phyloP scores from a whole-genome alignment of 108 stramenopile genomes.

The Cyclotella choctawhatcheeana region DNA sequence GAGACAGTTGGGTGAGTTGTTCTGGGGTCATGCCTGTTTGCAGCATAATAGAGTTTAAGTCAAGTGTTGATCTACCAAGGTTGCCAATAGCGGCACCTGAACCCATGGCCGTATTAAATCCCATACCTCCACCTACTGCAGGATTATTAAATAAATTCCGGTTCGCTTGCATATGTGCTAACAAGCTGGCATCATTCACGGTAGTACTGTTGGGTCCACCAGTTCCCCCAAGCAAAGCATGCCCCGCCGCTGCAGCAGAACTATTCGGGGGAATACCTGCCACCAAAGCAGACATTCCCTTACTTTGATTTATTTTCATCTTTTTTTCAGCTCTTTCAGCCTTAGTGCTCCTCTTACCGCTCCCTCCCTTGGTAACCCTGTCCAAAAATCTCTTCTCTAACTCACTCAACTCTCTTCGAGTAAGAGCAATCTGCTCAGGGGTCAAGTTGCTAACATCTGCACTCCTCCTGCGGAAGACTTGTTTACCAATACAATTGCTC shows the following conservation, averaged over 20 bases:
- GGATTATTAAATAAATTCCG: too few species aligned
- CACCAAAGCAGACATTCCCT: neutral
- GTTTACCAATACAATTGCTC: constrained; percentile 96
- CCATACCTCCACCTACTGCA: too few species aligned
- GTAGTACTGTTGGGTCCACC: constrained; percentile 40
- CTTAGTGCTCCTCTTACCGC: neutral
- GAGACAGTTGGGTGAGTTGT: constrained; percentile 69
- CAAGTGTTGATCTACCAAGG: constrained; percentile 4
- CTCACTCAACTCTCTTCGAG: constrained; percentile 84
- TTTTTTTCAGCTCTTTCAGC: constrained; percentile 6
- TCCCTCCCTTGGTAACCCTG: constrained; percentile 70
- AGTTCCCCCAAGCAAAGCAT: neutral
- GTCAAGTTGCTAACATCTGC: constrained; percentile 93
- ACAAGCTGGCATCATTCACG: constrained; percentile 1
- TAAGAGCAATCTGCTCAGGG: constrained; percentile 90
- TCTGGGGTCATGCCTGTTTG: constrained; percentile 75
- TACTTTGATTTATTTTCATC: constrained; percentile 4
- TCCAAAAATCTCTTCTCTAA: constrained; percentile 94
- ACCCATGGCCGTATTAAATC: too few species aligned
- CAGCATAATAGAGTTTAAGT: constrained; percentile 67
- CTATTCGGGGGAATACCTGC: neutral
- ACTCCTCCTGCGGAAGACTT: constrained; percentile 93
- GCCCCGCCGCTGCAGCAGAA: neutral
- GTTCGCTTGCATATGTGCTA: constrained; percentile 36
- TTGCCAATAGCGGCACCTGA: neutral